Conservation (phyloP, 208 protist species). For the Acanthamoeba lenticulata region DNA sequence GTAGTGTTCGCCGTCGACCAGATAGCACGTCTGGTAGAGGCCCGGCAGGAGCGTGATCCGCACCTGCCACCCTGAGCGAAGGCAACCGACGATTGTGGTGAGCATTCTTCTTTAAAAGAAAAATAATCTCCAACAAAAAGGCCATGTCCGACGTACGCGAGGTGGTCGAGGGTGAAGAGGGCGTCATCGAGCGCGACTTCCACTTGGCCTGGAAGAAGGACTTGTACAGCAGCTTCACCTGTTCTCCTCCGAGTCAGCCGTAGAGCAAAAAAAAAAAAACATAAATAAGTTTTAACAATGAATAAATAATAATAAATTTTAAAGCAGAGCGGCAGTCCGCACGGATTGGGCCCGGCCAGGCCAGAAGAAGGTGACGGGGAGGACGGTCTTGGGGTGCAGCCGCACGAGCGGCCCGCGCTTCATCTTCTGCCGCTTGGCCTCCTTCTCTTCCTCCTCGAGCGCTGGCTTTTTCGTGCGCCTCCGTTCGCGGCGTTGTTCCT, state of each 20-base stretch:
- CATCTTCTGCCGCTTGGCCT: slow-evolving; percentile 43
- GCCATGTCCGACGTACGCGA: background rate
- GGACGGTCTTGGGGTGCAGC: slow-evolving; percentile 41
- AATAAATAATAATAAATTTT: background rate
- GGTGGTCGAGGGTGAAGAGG: background rate
- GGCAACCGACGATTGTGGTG: background rate
- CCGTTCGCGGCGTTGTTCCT: background rate
- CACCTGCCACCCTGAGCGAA: background rate
- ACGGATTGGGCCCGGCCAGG: background rate
- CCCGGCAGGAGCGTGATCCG: slow-evolving; percentile 23
- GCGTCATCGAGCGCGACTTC: background rate
- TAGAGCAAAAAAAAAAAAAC: background rate
- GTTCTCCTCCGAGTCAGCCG: background rate
- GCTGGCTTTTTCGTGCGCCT: background rate
- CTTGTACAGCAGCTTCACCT: slow-evolving; percentile 24
- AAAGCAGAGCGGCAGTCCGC: background rate
- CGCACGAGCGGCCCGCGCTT: slow-evolving; percentile 3
- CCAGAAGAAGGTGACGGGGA: slow-evolving; percentile 36
- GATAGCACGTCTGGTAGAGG: slow-evolving; percentile 16
- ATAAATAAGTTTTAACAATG: background rate
- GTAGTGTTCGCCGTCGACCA: background rate
- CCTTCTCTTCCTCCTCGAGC: background rate
- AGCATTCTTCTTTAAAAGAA: background rate
- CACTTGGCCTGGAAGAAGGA: slow-evolving; percentile 27
- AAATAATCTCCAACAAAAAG: background rate